phyloP scores from a whole-genome alignment of 108 stramenopile species.

The Discostella pseudostelligera region DNA sequence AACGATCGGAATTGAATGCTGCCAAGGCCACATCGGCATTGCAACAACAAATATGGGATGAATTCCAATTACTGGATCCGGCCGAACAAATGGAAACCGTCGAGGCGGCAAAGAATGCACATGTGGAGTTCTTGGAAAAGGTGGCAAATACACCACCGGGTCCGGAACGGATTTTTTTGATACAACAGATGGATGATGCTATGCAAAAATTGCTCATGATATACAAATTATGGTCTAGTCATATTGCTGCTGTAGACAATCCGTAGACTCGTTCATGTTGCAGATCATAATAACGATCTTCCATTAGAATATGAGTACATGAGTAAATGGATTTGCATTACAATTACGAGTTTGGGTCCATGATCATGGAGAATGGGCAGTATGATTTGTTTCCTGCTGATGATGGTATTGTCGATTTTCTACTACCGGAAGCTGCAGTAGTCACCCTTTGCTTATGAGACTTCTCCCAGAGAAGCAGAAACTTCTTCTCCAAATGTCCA shows the following conservation, averaged over 20 bases:
- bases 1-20: constrained; percentile 23
- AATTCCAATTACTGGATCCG: too few relatives aligned
- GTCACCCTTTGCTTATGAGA: constrained; percentile 48
- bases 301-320: too few relatives aligned
- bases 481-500: constrained; percentile 18
- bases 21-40: too few relatives aligned
- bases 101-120: too few relatives aligned
- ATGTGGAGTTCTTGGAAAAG: too few relatives aligned
- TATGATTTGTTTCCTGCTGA: constrained; percentile 9
- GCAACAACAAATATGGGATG: too few relatives aligned
- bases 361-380: constrained; percentile 70
- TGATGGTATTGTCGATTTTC: background rate
- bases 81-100: too few relatives aligned
- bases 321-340: too few relatives aligned
- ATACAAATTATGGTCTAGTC: constrained; percentile 56
- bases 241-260: background rate
- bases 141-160: too few relatives aligned
- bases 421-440: constrained; percentile 20
- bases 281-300: too few relatives aligned
- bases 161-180: constrained; percentile 55
- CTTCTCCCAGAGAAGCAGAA: constrained; percentile 50
- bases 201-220: constrained; percentile 56
- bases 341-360: constrained; percentile 18
- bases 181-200: constrained; percentile 49
- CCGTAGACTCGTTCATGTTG: too few relatives aligned